Base-by-base conservation (phyloP, 2,329 filamentous ascomycete species). In the Fusarium papillatum region DNA sequence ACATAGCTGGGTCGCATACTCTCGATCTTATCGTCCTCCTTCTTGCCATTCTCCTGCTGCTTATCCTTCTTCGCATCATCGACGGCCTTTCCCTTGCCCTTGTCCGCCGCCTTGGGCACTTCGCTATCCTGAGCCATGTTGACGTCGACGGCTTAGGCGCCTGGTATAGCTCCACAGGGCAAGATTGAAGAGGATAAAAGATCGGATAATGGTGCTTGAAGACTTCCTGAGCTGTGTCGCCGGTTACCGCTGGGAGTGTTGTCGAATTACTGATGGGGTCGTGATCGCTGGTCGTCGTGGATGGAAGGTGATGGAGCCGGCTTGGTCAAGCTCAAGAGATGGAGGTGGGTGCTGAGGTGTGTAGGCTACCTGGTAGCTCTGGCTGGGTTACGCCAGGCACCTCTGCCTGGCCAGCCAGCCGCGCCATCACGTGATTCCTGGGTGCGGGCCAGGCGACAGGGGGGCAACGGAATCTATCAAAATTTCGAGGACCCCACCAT, bases 111-210 rank as follows among this genome's bases (percentile, higher is more conserved):
- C 86, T 94, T 95, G 85, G 94, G 90, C 89, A 93, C 91, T 87
- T 98, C 95, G 88, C 93, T 95, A 87, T 97, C 95, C 90, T 98
- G 95, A 87, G 96, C 96, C 97, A 98, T 98, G 87, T 86, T 89
- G 85, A 83, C 80, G 82, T 82, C 78, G 80, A 80, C 64, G 72
- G 69, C 75, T 77, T 75, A 74, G 78, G 79, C 79, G 76, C 76
- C 75, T 79, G 53, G 68, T 69, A 71, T 75, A 81, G 78, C 77
- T 81, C 69, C 69, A 74, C 50, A 70, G 46, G 71, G 72, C 53
- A 70, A 55, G 48, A 72, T 75, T 73, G 66, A 69, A 70, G 50
- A 55, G 41, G 57, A 31, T 26, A 29, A 70, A 76, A 66, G 43
- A 53, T 68, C 64, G 67, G 60, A 39, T 34, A 39, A 34, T 57